These are phyloP conservation scores for Rhodamnia rubescens DNA, from an alignment of 345 rosid species.

Conservation along the genomic window DNA sequence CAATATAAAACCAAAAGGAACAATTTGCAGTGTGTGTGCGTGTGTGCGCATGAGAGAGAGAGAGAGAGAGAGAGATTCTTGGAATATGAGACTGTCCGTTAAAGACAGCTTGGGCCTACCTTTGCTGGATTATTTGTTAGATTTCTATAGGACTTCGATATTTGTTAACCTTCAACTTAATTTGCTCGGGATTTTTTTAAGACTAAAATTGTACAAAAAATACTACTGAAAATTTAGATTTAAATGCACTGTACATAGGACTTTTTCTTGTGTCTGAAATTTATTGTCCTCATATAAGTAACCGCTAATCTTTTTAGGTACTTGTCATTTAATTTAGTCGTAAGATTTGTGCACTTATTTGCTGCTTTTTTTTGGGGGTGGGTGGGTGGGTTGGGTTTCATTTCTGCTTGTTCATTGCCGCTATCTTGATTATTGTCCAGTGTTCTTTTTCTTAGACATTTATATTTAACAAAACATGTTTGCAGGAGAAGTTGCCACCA, in stretches of 20 bases:
- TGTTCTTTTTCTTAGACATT: neutral
- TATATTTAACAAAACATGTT: neutral
- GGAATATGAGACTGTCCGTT: neutral
- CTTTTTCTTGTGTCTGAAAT: neutral
- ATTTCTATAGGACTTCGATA: neutral
- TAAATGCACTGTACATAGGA: neutral
- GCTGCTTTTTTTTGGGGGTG: neutral
- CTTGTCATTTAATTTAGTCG: neutral
- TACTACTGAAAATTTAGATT: neutral
- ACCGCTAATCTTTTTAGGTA: neutral
- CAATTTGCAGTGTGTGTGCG: neutral
- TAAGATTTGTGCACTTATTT: neutral
- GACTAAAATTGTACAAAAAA: neutral
- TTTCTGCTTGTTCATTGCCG: neutral
- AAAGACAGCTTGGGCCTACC: neutral
- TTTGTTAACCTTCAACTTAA: neutral
- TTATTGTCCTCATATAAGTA: neutral
- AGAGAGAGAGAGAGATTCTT: neutral
- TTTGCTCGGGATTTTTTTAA: neutral
- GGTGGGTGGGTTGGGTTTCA: too few species aligned
- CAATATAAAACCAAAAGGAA: neutral
- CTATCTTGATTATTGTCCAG: neutral
- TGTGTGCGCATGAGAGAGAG: neutral
- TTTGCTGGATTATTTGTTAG: neutral
- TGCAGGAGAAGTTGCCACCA: slow-evolving; percentile 83